These are phyloP conservation scores for Aspergillus amoenus DNA, from an alignment of 2,329 filamentous ascomycete genomes.

Conservation along the genomic window DNA sequence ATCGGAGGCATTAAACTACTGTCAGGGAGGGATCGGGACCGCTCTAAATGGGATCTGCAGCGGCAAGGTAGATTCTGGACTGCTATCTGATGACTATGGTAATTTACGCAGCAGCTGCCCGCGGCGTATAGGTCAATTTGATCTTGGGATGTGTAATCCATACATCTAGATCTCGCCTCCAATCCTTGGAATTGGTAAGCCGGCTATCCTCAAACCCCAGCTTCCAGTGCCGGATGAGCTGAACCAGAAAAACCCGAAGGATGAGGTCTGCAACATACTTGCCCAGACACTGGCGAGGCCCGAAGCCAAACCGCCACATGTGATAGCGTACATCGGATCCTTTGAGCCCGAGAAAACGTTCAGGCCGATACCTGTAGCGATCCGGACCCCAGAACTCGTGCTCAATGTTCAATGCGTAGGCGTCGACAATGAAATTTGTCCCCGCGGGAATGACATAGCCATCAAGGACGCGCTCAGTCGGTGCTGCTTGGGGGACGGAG, in stretches of 20 bases:
- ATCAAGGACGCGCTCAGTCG: conserved; percentile 32
- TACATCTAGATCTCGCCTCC: too few species aligned
- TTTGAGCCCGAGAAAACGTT: conserved; percentile 15
- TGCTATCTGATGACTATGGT: too few species aligned
- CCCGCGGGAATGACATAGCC: conserved; percentile 38
- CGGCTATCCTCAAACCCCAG: too few species aligned
- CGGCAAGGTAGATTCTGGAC: too few species aligned
- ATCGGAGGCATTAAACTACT: too few species aligned
- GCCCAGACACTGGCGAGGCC: conserved; percentile 46
- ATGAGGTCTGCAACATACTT: conserved; percentile 43
- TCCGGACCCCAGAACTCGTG: conserved; percentile 43
- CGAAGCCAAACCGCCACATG: conserved; percentile 49
- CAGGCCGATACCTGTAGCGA: conserved; percentile 33
- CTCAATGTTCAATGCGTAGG: conserved; percentile 44
- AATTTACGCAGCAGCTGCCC: too few species aligned
- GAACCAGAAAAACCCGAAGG: conserved; percentile 17
- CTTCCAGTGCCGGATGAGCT: too few species aligned
- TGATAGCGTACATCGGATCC: conserved; percentile 30
- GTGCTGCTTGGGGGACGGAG: conserved; percentile 42
- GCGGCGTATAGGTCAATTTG: too few species aligned
- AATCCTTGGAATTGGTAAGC: too few species aligned
- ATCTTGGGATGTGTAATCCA: too few species aligned
- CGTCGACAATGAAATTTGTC: conserved; percentile 46
- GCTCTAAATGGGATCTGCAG: too few species aligned
- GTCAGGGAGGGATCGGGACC: too few species aligned